Evolutionary conservation across 1,139 yeast species (phyloP).

Genomic region (Magnusiomyces tetraspermus): DNA sequence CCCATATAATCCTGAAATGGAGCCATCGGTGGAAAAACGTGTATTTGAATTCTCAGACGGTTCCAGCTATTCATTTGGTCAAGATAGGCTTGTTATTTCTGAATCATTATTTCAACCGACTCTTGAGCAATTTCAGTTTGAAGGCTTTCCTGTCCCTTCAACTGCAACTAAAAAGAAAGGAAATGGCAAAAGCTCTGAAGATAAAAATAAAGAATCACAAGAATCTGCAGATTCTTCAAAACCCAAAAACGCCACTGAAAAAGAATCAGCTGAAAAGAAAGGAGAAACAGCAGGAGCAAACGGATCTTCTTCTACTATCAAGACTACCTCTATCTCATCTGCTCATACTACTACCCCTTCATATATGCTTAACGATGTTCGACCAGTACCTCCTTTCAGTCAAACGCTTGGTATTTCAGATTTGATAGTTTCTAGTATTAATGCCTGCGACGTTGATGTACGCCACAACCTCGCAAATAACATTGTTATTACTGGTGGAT

Average conservation of each 20-base stretch:
- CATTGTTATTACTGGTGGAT: constrained; percentile 84
- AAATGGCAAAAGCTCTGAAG: constrained; percentile 23
- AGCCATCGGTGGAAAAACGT: constrained; percentile 30
- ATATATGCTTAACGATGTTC: constrained; percentile 13
- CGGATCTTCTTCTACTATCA: background rate
- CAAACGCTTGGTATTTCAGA: constrained; percentile 50
- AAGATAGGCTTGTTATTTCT: constrained; percentile 57
- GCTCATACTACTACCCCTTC: constrained; percentile 4
- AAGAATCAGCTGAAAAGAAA: constrained; percentile 12
- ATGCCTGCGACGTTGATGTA: constrained; percentile 70
- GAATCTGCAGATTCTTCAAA: constrained; percentile 12
- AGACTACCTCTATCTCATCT: background rate
- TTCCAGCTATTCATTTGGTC: constrained; percentile 40
- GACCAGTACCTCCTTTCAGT: constrained; percentile 14
- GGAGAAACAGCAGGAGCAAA: constrained; percentile 15
- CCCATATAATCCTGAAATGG: constrained; percentile 28
- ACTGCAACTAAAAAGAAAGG: constrained; percentile 33
- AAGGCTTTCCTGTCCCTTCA: constrained; percentile 4
- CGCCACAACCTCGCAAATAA: constrained; percentile 88
- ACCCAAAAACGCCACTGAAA: constrained; percentile 1
- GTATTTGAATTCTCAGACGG: constrained; percentile 79
- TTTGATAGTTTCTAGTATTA: constrained; percentile 58
- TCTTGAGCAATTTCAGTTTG: constrained; percentile 6
- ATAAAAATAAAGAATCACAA: constrained; percentile 14
- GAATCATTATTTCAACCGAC: constrained; percentile 57